Percentiles rank a stretch among this genome's conserved stretches.
Evolutionary conservation across 2,329 filamentous ascomycete genomes (phyloP).

Genomic region (Trichoderma atrobrunneum): DNA sequence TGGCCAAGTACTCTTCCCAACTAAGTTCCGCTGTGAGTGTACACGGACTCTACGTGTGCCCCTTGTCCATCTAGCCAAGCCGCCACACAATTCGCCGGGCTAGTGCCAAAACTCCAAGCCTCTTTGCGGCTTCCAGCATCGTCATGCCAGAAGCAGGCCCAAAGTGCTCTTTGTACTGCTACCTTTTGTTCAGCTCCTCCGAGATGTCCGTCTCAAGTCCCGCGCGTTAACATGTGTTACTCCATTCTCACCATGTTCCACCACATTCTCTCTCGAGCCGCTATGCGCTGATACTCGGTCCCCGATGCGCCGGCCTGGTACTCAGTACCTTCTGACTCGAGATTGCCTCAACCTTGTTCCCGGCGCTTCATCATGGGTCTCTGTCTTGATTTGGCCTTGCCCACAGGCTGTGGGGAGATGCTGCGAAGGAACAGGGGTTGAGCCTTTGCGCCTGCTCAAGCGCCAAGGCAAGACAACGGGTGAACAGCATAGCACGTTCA

Average conservation of each 20-base stretch:
- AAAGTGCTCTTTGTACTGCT: not conserved
- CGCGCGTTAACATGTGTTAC: not conserved
- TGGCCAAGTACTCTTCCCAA: not conserved
- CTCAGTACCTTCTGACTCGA: not conserved
- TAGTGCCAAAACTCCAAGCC: not conserved
- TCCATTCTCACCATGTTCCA: not conserved
- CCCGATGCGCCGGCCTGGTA: not conserved
- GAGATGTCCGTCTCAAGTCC: not conserved
- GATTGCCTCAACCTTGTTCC: conserved; percentile 4
- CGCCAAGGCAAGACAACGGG: not conserved
- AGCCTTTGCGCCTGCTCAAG: conserved; percentile 9
- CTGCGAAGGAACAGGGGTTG: not conserved
- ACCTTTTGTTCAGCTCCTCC: not conserved
- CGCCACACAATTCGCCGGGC: not conserved
- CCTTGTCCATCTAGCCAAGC: not conserved
- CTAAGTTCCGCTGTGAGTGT: not conserved
- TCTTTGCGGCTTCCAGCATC: not conserved
- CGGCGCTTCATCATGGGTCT: conserved; percentile 15
- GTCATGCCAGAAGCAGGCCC: not conserved
- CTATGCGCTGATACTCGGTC: not conserved
- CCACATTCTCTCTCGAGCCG: not conserved
- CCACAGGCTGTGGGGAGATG: not conserved
- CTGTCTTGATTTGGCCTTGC: conserved; percentile 5
- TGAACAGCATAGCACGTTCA: not conserved
- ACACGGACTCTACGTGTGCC: not conserved